A percentile compares a stretch with the other conserved stretches of the same genome.
Conservation (phyloP, 2,329 filamentous ascomycete genomes). For the Colletotrichum incanum region DNA sequence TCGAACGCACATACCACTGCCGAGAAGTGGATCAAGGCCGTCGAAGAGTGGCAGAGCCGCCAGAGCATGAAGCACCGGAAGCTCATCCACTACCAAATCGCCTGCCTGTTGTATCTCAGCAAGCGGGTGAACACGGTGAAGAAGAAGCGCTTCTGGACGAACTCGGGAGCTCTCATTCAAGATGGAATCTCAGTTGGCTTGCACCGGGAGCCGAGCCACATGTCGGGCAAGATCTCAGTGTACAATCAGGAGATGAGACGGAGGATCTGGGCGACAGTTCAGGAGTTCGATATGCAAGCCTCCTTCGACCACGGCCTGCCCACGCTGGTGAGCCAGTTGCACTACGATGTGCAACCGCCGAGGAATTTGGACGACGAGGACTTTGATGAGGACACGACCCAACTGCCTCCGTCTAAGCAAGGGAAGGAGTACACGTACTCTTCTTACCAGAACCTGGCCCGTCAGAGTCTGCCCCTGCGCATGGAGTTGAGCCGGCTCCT, state of each 20-base stretch:
- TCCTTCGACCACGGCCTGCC: slow-evolving; percentile 74
- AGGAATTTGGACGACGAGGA: slow-evolving; percentile 72
- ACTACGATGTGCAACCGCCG: slow-evolving; percentile 70
- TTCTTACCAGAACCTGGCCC: slow-evolving; percentile 72
- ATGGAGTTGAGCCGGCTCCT: slow-evolving; percentile 72
- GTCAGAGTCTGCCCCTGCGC: slow-evolving; percentile 70
- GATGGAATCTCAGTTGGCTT: slow-evolving; percentile 73
- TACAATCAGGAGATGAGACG: slow-evolving; percentile 76
- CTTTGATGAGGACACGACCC: slow-evolving; percentile 68
- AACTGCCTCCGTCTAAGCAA: slow-evolving; percentile 67
- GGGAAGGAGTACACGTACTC: slow-evolving; percentile 70
- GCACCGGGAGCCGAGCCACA: slow-evolving; percentile 72
- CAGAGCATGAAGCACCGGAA: slow-evolving; percentile 75
- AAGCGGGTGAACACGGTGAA: slow-evolving; percentile 76
- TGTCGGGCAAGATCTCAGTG: slow-evolving; percentile 68
- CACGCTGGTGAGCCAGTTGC: slow-evolving; percentile 70
- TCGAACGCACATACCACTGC: slow-evolving; percentile 70
- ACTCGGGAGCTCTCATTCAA: slow-evolving; percentile 69
- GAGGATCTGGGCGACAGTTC: slow-evolving; percentile 73
- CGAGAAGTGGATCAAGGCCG: slow-evolving; percentile 70
- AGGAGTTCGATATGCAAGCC: slow-evolving; percentile 75
- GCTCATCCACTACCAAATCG: slow-evolving; percentile 74
- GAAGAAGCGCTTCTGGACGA: slow-evolving; percentile 76
- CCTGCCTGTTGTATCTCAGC: slow-evolving; percentile 72
- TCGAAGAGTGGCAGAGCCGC: slow-evolving; percentile 67